Base-by-base conservation (phyloP, 805 yeast species). In the Candida ovalis region DNA sequence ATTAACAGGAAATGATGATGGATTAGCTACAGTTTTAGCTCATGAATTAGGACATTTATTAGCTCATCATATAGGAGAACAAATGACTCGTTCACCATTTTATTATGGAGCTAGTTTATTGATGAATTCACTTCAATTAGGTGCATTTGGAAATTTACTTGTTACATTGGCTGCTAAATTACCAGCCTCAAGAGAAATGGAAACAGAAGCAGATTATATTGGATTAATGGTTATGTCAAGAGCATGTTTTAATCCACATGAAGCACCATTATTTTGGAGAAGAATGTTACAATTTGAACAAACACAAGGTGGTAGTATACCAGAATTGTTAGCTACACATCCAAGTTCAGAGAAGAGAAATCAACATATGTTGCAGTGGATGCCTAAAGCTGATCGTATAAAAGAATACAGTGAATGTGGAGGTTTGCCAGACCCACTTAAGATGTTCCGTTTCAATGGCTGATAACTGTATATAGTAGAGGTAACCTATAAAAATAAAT, bases 41-140 rank as follows among this genome's bases (percentile, higher is more conserved):
- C 99, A 94, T 64, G 99, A 94, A 60, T 78, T 91, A 47, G 91
- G 97, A 0, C 99, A 94, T 69, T 96, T 90, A 64, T 72, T 94
- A 55, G 97, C 97, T 8, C 82, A 96, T 50, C 99, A 94, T 63
- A 81, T 94, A 6, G 82, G 86, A 42, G 99, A 94, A 61, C 83
- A 84, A 56, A 61, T 92, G 46, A 83, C 96, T 13, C 76, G 79
- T 53, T 81, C 85, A 13, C 98, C 98, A 0, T 57, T 89, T 32
- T 83, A 80, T 57, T 62, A 84, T 1, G 56, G 81, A n/a, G 76
- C 91, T 89, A 95, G 4, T 68, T 81, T 5, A 68, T 74, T 45
- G 57, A 68, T 42, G 60, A 86, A 47, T 78, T 78, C 57, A 75
- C 77, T 45, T 28, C 49, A 62, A 81, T 13, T 63, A 90, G 43